Evolutionary conservation across 2,329 filamentous ascomycete genomes (phyloP), one percentile per base, ranked within the genome.

Genomic region (Sclerotinia trifoliorum): DNA sequence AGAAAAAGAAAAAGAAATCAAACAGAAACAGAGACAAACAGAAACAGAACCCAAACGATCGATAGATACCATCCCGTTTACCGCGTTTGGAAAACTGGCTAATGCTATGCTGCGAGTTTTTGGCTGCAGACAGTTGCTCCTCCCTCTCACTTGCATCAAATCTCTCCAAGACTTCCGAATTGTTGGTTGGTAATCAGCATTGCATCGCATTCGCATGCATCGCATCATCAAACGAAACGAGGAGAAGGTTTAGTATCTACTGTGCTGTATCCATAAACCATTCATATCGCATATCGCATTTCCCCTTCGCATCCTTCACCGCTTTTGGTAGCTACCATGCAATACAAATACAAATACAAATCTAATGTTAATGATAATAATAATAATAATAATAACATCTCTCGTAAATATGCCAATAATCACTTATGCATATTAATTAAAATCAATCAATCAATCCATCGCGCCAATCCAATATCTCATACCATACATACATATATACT

Each of bases 321-420:
- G 32, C 17, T 46, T 62, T 32, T 5, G 56, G 65, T 51, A 29
- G 29, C 29, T 51, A 51, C 42, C 2, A 39, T 39, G 13, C 32
- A 35, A 35, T 35, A 35, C 32, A 13, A 35, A 35, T 35, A 35
- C 35, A 35, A 29, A 32, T 7, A 32, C 32, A 32, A 29, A 29
- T 29, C 5, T 5, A 29, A 35, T 26, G 42, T 46, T n/a, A n/a
- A n/a, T n/a, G n/a, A n/a, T n/a, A n/a, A n/a, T n/a, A n/a, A n/a
- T n/a, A n/a, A n/a, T n/a, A n/a, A n/a, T 21, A 51, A 15, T 24
- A 49, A 44, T 4, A 19, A 35, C 51, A 10, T 10, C 21, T n/a
- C 44, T 66, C 65, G 55, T 60, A 65, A 65, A 65, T 8, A 7
- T 56, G 32, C 51, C 32, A 56, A 57, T 57, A 26, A 52, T 57